phyloP scores from a whole-genome alignment of 805 yeast species.

The Cyberlindnera japonica region DNA sequence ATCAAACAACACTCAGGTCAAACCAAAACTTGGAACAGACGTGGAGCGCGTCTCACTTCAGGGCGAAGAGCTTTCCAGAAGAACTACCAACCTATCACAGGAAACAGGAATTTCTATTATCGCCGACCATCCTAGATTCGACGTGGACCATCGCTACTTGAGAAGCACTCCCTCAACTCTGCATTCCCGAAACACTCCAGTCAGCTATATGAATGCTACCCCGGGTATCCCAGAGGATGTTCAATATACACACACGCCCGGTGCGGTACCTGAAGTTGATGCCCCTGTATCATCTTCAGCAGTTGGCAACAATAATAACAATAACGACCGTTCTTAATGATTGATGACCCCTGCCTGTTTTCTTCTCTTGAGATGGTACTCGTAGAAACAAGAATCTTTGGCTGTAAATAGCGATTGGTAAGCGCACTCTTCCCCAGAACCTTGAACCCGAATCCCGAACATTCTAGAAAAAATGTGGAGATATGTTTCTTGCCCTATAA shows the following conservation, averaged over 20 bases:
- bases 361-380: too few relatives aligned
- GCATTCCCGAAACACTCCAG: slow-evolving; percentile 13
- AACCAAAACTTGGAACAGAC: too few relatives aligned
- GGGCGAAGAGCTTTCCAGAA: slow-evolving; percentile 5
- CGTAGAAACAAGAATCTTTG: neutral
- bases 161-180: slow-evolving; percentile 27
- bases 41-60: slow-evolving; percentile 14
- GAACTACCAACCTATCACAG: slow-evolving; percentile 10
- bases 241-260: neutral
- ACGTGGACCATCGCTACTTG: slow-evolving; percentile 25
- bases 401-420: neutral
- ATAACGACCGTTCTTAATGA: neutral
- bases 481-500: neutral
- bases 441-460: neutral
- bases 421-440: neutral
- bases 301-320: too few relatives aligned
- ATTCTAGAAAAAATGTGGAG: slow-evolving; percentile 2
- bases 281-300: too few relatives aligned
- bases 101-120: slow-evolving; percentile 19
- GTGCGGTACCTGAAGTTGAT: too few relatives aligned
- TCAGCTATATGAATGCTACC: slow-evolving; percentile 13
- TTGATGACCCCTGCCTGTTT: too few relatives aligned
- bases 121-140: slow-evolving; percentile 26
- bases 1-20: too few relatives aligned
- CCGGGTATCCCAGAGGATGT: slow-evolving; percentile 14